These are phyloP conservation scores for Sechiopsis laciniata DNA, from an alignment of 306 rosid genomes.

Conservation along the genomic window DNA sequence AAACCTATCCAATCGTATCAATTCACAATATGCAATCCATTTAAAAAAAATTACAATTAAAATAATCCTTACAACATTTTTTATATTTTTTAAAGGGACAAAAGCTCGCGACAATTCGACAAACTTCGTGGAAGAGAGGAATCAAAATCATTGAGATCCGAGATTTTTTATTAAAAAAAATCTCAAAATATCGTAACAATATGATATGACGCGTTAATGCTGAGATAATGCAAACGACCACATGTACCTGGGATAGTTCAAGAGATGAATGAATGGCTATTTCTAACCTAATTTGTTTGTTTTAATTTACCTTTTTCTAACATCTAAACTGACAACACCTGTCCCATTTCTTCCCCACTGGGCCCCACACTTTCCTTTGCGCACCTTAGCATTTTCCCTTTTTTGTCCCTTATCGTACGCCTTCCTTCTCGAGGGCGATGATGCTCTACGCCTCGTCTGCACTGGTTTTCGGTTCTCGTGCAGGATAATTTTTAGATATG, in stretches of 20 bases:
- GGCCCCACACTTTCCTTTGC: background rate
- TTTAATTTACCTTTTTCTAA: background rate
- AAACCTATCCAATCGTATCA: no score
- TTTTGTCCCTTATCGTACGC: background rate
- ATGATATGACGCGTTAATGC: conserved; percentile 10
- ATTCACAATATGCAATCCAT: no score
- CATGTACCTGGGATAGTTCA: background rate
- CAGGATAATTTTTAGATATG: no score
- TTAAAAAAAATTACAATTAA: no score
- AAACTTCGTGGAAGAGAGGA: background rate
- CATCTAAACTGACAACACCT: conserved; percentile 30
- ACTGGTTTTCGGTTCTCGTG: no score
- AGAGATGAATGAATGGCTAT: conserved; percentile 24
- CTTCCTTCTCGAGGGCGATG: no score
- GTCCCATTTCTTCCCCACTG: background rate
- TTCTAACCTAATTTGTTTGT: conserved; percentile 6
- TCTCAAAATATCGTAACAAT: background rate
- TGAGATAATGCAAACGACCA: background rate
- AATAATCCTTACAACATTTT: background rate
- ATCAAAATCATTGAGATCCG: background rate
- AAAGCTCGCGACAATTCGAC: conserved; percentile 11
- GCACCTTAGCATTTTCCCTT: background rate
- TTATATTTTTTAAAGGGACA: conserved; percentile 13
- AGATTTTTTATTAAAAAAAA: background rate
- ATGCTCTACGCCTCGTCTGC: no score